Conservation (phyloP, 2,329 filamentous ascomycete species). For the Colletotrichum shisoi region DNA sequence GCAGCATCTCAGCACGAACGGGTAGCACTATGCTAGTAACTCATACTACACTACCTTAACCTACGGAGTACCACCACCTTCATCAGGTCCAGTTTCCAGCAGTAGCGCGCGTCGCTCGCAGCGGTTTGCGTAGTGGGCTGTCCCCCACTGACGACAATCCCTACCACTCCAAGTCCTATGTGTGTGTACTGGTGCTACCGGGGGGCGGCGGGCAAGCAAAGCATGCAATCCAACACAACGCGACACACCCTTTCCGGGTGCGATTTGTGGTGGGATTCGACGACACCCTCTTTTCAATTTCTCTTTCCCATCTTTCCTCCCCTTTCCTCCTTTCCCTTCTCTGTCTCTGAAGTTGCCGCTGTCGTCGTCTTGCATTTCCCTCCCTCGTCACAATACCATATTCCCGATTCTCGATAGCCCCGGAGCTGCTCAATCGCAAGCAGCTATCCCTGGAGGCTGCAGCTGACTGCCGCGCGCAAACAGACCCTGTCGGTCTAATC, state of each 20-base stretch:
- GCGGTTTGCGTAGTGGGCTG: constrained; percentile 27
- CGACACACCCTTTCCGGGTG: constrained; percentile 29
- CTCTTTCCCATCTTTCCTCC: neutral
- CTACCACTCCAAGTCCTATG: constrained; percentile 33
- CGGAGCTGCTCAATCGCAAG: constrained; percentile 13
- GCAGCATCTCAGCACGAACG: constrained; percentile 19
- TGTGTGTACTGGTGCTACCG: constrained; percentile 34
- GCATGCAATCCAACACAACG: constrained; percentile 31
- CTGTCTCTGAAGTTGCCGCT: neutral
- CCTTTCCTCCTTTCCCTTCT: neutral
- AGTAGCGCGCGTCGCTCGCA: constrained; percentile 18
- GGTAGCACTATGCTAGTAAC: neutral
- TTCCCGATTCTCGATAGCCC: constrained; percentile 25
- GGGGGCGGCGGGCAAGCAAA: constrained; percentile 14
- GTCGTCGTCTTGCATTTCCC: neutral
- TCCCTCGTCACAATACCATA: constrained; percentile 12
- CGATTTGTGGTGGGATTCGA: constrained; percentile 28
- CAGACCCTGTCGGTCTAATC: constrained; percentile 22
- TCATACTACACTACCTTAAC: no score
- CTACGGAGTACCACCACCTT: neutral
- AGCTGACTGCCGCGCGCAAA: constrained; percentile 29
- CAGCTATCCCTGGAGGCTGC: neutral
- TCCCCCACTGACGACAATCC: constrained; percentile 25
- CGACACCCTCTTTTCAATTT: constrained; percentile 30
- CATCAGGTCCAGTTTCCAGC: constrained; percentile 6